Evolutionary conservation across 2,329 filamentous ascomycete genomes (phyloP).

Genomic region (Fusarium globosum): DNA sequence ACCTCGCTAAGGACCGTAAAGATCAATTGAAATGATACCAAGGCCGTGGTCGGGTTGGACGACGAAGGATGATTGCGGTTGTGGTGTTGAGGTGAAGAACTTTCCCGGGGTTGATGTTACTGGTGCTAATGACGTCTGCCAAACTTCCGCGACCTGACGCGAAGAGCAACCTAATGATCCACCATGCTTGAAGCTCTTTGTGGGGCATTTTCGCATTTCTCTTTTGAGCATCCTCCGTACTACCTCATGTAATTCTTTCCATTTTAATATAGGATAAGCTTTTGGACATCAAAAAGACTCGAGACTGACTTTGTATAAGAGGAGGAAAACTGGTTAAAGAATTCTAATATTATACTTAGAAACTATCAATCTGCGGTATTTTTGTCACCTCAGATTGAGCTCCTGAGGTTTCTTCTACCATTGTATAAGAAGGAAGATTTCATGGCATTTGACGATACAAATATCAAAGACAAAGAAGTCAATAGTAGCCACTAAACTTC

Average conservation of each 20-base stretch:
- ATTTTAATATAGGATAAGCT: background rate
- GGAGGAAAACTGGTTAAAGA: background rate
- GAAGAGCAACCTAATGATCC: background rate
- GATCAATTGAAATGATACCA: background rate
- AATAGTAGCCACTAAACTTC: background rate
- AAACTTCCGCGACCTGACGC: conserved; percentile 30
- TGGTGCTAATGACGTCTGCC: conserved; percentile 40
- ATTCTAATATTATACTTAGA: background rate
- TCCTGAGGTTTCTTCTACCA: background rate
- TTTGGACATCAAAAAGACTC: background rate
- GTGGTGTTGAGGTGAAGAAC: conserved; percentile 34
- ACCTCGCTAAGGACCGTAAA: background rate
- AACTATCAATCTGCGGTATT: background rate
- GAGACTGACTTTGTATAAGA: background rate
- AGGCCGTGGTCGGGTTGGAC: background rate
- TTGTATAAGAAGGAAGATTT: background rate
- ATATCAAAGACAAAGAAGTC: background rate
- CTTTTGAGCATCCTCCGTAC: background rate
- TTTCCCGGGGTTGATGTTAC: conserved; percentile 24
- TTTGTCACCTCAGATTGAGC: background rate
- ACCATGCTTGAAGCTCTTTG: conserved; percentile 4
- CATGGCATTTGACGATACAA: background rate
- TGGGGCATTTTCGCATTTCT: conserved; percentile 3
- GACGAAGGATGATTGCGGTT: conserved; percentile 23
- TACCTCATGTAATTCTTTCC: background rate